Evolutionary conservation across 768 basidiomycete genomes (phyloP).

Genomic region (Stropharia rugosoannulata): DNA sequence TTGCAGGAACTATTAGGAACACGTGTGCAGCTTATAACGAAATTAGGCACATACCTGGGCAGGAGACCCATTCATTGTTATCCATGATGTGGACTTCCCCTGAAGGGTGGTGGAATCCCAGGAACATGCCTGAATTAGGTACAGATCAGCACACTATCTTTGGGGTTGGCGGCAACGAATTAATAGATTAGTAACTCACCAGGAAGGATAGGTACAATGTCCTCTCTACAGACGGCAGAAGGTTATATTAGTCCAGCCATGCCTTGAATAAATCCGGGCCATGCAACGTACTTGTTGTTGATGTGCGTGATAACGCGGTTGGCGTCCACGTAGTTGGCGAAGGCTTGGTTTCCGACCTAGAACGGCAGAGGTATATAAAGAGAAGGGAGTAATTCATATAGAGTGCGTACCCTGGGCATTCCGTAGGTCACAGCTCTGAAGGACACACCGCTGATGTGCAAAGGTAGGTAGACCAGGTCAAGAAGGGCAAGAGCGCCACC

Average conservation of each 20-base stretch:
- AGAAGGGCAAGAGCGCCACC: constrained; percentile 57
- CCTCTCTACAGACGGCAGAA: constrained; percentile 27
- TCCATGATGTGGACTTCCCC: constrained; percentile 54
- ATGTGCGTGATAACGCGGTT: constrained; percentile 51
- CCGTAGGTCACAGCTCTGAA: constrained; percentile 40
- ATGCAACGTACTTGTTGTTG: constrained; percentile 47
- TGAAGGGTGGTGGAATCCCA: constrained; percentile 44
- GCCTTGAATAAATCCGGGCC: too few species aligned
- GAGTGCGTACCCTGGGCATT: constrained; percentile 37
- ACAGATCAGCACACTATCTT: background rate
- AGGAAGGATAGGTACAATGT: constrained; percentile 40
- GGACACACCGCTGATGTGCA: constrained; percentile 41
- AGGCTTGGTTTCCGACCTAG: constrained; percentile 60
- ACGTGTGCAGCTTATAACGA: background rate
- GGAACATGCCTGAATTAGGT: constrained; percentile 28
- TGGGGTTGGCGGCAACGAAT: background rate
- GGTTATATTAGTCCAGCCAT: background rate
- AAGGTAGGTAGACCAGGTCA: constrained; percentile 53
- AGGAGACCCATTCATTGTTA: constrained; percentile 49
- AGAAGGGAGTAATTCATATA: constrained; percentile 23
- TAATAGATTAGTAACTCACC: constrained; percentile 18
- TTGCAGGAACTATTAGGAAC: background rate
- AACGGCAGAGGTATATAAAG: background rate
- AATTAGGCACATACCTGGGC: constrained; percentile 30
- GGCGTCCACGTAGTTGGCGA: constrained; percentile 60